Evolutionary conservation across 1,139 yeast genomes (phyloP), one percentile per base, ranked within the genome.

Genomic region (Saccharomycopsis hybrid): DNA sequence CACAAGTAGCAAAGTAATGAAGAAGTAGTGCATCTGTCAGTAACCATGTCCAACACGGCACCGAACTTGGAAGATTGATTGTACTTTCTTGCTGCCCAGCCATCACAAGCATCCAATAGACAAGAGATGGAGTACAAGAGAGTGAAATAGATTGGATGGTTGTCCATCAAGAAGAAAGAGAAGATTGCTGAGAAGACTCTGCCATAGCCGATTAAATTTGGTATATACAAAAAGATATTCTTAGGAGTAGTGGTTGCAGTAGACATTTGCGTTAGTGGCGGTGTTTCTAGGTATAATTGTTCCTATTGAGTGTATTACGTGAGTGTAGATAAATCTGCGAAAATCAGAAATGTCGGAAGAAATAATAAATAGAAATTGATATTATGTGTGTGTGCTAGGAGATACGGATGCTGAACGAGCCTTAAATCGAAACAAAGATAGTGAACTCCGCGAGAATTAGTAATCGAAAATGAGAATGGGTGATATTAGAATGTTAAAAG

Each of bases 31-130:
- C 97, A 92, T 63, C 99, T 76, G 64, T 94, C 99, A 31, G 98
- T 92, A 37, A 94, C 97, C 99, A 94, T 94, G 68, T 94, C 99
- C 60, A 94, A 75, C 27, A 94, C 96, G 11, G 98, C 97, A 36
- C 98, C 99, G 60, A 89, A 88, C 58, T 80, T 77, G 37, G 97
- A 87, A 13, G 96, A 86, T 66, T 94, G 99, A 63, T 85, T 80
- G 65, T 73, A 88, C 61, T 77, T 78, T 55, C 99, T 77, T 7
- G 99, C 99, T 49, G 96, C 96, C 53, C 85, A 83, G 3, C 99
- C 99, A 65, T 94, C 99, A 57, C 90, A 78, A 1, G 99, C 99
- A 67, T 94, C 99, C 57, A 94, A 72, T 54, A 94, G 73, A 59
- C 98, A 95, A 18, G 96, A 88, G 32, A 89, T 73, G 29, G 95